Percentiles rank a stretch among this genome's conserved stretches.
phyloP scores from a whole-genome alignment of 2,329 filamentous ascomycete species.

The Gremmenia infestans region DNA sequence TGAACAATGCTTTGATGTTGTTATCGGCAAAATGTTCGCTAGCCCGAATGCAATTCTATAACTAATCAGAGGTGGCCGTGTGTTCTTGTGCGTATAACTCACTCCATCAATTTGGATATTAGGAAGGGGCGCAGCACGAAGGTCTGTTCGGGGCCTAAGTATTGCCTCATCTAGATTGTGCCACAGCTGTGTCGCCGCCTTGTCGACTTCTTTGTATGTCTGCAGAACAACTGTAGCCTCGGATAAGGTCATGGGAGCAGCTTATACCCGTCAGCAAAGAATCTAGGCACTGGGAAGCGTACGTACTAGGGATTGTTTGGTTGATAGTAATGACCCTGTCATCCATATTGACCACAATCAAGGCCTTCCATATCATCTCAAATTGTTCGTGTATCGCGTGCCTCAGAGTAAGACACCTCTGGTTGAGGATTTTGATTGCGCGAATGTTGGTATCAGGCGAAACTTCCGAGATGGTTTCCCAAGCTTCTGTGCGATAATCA shows the following conservation, averaged over 20 bases:
- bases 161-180: slow-evolving; percentile 58
- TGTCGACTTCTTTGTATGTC: slow-evolving; percentile 56
- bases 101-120: slow-evolving; percentile 42
- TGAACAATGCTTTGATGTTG: slow-evolving; percentile 47
- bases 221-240: slow-evolving; percentile 53
- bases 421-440: slow-evolving; percentile 59
- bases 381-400: slow-evolving; percentile 62
- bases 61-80: background rate
- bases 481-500: slow-evolving; percentile 41
- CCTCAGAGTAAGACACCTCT: slow-evolving; percentile 61
- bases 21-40: slow-evolving; percentile 37
- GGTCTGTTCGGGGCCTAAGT: slow-evolving; percentile 53
- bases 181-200: slow-evolving; percentile 56
- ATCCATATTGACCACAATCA: slow-evolving; percentile 59
- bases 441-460: slow-evolving; percentile 57
- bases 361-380: slow-evolving; percentile 62
- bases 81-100: slow-evolving; percentile 17
- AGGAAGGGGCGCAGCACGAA: slow-evolving; percentile 29
- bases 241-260: slow-evolving; percentile 42
- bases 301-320: background rate
- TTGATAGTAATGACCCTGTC: slow-evolving; percentile 50
- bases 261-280: slow-evolving; percentile 6
- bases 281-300: background rate
- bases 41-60: slow-evolving; percentile 41
- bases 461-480: slow-evolving; percentile 53